Percentiles rank a stretch among this genome's conserved stretches.
phyloP scores from a whole-genome alignment of 768 basidiomycete species.

The Exidia glandulosa region DNA sequence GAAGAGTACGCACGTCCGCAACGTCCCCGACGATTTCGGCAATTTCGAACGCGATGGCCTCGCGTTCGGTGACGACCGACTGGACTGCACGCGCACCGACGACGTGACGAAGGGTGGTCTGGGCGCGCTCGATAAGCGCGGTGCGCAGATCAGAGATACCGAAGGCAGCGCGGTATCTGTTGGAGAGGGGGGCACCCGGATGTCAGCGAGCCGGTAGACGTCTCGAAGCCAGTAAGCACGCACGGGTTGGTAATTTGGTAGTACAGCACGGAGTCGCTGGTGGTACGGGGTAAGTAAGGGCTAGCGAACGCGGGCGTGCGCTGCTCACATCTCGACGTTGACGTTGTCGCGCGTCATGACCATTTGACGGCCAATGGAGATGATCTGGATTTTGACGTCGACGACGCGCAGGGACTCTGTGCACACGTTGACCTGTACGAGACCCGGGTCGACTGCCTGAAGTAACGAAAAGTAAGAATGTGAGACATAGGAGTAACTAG shows the following conservation, averaged over 20 bases:
- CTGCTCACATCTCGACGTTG: slow-evolving; percentile 76
- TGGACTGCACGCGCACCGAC: slow-evolving; percentile 94
- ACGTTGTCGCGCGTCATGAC: slow-evolving; percentile 97
- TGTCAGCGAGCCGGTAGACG: neutral
- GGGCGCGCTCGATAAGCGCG: slow-evolving; percentile 73
- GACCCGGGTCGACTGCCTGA: slow-evolving; percentile 82
- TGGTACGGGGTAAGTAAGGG: neutral
- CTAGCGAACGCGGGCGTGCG: neutral
- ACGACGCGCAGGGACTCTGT: slow-evolving; percentile 78
- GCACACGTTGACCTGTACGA: slow-evolving; percentile 89
- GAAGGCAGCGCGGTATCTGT: slow-evolving; percentile 88
- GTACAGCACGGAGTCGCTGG: slow-evolving; percentile 84
- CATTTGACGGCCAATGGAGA: slow-evolving; percentile 70
- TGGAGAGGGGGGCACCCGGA: slow-evolving; percentile 36
- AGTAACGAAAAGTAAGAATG: neutral
- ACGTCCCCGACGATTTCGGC: slow-evolving; percentile 91
- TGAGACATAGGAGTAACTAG: neutral
- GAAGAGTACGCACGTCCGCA: slow-evolving; percentile 36
- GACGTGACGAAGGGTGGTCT: slow-evolving; percentile 95
- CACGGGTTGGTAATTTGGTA: slow-evolving; percentile 40
- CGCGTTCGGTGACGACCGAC: slow-evolving; percentile 91
- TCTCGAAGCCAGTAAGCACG: neutral
- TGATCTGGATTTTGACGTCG: slow-evolving; percentile 95
- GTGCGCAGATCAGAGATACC: slow-evolving; percentile 84
- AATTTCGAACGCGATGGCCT: slow-evolving; percentile 92